Evolutionary conservation across 2,329 filamentous ascomycete genomes (phyloP).

Genomic region (Pyrenochaeta sp.): DNA sequence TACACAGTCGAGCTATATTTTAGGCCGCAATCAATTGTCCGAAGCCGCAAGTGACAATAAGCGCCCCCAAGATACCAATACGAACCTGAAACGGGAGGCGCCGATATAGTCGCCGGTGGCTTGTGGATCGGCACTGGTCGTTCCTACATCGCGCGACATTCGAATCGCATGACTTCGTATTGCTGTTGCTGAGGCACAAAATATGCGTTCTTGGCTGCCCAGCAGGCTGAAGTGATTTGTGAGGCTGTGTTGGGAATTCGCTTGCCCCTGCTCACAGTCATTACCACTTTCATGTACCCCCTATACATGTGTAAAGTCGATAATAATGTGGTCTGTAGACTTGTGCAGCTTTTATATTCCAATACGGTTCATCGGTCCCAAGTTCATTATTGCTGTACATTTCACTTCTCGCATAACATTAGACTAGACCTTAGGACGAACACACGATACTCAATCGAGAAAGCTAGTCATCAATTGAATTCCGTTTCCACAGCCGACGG

Average conservation of each 20-base stretch:
- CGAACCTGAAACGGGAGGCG: slow-evolving; percentile 1
- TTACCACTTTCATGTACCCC: neutral
- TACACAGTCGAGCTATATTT: no score
- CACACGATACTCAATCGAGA: no score
- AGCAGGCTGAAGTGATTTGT: neutral
- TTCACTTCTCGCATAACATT: no score
- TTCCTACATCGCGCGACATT: neutral
- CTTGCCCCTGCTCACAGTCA: slow-evolving; percentile 1
- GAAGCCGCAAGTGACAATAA: no score
- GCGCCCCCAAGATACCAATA: neutral
- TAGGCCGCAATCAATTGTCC: no score
- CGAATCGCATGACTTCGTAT: no score
- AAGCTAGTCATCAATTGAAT: no score
- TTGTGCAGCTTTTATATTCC: neutral
- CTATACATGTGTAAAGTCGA: neutral
- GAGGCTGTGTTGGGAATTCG: slow-evolving; percentile 1
- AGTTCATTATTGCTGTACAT: no score
- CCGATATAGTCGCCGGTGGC: neutral
- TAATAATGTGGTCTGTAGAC: neutral
- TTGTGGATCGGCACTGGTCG: neutral
- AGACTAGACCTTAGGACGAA: no score
- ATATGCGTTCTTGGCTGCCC: neutral
- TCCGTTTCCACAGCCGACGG: no score
- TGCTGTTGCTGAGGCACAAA: no score
- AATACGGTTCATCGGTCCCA: no score